These are phyloP conservation scores for Coemansia erecta DNA, from an alignment of 192 early-diverging fungal species.

Conservation along the genomic window DNA sequence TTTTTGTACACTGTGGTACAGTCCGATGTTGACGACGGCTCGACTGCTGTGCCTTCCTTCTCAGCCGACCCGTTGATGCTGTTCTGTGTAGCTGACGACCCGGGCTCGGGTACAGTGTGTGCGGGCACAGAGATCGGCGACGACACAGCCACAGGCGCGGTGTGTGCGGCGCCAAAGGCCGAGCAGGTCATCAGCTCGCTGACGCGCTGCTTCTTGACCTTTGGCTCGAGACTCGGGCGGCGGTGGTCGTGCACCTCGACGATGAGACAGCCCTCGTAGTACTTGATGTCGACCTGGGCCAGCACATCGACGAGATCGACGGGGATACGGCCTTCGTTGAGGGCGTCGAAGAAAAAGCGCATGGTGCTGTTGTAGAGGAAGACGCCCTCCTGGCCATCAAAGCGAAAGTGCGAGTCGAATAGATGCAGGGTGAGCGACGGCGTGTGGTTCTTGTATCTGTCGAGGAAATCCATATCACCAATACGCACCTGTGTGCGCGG, in stretches of 20 bases:
- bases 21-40: not conserved
- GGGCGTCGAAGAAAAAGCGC: slow-evolving; percentile 54
- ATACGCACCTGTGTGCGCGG: slow-evolving; percentile 20
- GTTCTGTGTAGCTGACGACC: slow-evolving; percentile 7
- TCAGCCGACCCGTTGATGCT: not conserved
- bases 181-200: slow-evolving; percentile 39
- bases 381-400: slow-evolving; percentile 59
- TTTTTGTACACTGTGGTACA: slow-evolving; percentile 26
- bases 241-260: slow-evolving; percentile 71
- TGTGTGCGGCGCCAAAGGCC: slow-evolving; percentile 8
- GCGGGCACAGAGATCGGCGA: not conserved
- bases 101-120: slow-evolving; percentile 19
- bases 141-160: not conserved
- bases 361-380: slow-evolving; percentile 53
- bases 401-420: slow-evolving; percentile 72
- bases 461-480: slow-evolving; percentile 35
- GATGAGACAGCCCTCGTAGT: slow-evolving; percentile 61
- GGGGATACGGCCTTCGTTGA: slow-evolving; percentile 58
- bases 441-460: slow-evolving; percentile 50
- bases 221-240: slow-evolving; percentile 33
- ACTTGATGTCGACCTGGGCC: slow-evolving; percentile 54
- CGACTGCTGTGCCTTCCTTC: not conserved
- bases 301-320: slow-evolving; percentile 69
- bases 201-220: slow-evolving; percentile 20
- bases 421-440: slow-evolving; percentile 66